These are phyloP conservation scores for Globisporangium iwayamae DNA, from an alignment of 352 stramenopile species.

Conservation along the genomic window DNA sequence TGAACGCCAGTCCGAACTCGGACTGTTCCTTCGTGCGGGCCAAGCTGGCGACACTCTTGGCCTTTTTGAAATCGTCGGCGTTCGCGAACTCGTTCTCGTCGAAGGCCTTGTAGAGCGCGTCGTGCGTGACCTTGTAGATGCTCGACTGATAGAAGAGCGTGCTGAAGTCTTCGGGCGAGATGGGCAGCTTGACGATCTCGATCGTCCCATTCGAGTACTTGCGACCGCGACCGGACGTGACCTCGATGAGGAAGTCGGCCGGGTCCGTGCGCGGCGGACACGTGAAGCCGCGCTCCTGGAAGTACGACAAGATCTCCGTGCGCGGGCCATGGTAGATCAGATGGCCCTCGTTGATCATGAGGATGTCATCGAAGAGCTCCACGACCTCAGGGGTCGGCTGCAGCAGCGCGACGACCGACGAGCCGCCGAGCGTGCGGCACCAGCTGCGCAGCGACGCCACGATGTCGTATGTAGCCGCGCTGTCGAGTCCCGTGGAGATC, in stretches of 20 bases:
- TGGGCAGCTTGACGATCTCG: no score
- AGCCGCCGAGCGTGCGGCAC: constrained; percentile 30
- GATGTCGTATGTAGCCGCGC: constrained; percentile 90
- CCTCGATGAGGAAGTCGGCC: constrained; percentile 67
- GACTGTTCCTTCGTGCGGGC: constrained; percentile 13
- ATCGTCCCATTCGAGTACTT: constrained; percentile 5
- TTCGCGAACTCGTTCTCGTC: no score
- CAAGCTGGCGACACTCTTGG: background rate
- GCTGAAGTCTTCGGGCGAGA: no score
- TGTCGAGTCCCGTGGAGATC: constrained; percentile 71
- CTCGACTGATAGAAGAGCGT: no score
- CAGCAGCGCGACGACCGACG: constrained; percentile 29
- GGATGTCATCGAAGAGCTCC: constrained; percentile 93
- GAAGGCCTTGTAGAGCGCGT: no score
- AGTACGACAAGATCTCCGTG: constrained; percentile 76
- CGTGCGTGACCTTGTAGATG: no score
- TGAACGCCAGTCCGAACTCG: constrained; percentile 10
- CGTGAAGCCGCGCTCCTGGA: constrained; percentile 70
- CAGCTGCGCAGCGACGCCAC: constrained; percentile 36
- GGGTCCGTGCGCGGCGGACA: constrained; percentile 61
- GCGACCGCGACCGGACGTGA: constrained; percentile 49
- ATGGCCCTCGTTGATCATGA: constrained; percentile 91
- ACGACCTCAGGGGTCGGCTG: constrained; percentile 83
- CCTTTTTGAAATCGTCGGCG: no score
- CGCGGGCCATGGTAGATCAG: constrained; percentile 91